Evolutionary conservation across 768 basidiomycete genomes (phyloP), one percentile per base, ranked within the genome.

Genomic region (Russula griseocarnosa): DNA sequence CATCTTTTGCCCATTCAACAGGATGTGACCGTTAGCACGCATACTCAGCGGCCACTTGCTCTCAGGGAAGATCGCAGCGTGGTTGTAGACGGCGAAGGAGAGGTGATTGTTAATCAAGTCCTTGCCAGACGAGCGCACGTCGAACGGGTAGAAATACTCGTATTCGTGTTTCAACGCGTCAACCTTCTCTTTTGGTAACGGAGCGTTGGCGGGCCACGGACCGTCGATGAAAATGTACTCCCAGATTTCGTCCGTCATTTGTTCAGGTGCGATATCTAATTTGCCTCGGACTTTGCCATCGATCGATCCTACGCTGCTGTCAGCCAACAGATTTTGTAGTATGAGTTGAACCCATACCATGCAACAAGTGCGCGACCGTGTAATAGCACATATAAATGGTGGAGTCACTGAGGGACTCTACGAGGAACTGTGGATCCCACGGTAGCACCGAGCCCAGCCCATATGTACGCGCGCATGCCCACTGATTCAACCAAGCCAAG

Each of bases 321-420:
- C 38, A 73, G 60, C 62, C 61, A 26, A 61, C 42, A 57, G 54
- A 44, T 28, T 26, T 38, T 9, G 40, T 34, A 32, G 36, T 10
- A 40, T 22, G 49, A 44, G 13, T 20, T 18, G 3, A 10, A 34
- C 22, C 70, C 86, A n/a, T 70, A 91, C 94, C 86, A 67, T 99
- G 97, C 63, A 99, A 78, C 36, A 95, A 77, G 74, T 98, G 88
- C 6, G 94, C 82, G 50, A 99, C 84, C 5, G 97, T 97, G 77
- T 98, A 98, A 78, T 98, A 99, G 47, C 88, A 83, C 95, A 97
- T 98, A 78, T 99, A 99, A 73, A 98, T 88, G 10, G 96, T 98
- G 8, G 96, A 98, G 76, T 99, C 97, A 69, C 92, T 95, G 73
- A 98, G 76, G 68, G 92, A 94, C 76, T 99, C 97, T 51, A 99